phyloP scores from a whole-genome alignment of 2,329 filamentous ascomycete species.

The Elsinoe arachidis region DNA sequence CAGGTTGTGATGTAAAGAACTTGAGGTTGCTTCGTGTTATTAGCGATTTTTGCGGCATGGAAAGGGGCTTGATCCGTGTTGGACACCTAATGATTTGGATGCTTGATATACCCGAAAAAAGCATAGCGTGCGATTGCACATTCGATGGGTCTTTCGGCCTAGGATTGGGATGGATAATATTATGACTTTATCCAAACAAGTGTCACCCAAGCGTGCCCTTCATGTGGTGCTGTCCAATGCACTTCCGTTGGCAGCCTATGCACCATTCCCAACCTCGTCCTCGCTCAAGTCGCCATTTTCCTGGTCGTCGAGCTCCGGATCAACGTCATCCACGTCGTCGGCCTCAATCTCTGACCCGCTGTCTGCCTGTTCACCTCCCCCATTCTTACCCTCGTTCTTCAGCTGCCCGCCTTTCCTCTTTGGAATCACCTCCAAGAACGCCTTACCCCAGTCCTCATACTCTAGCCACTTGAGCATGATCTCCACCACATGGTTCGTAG shows the following conservation, averaged over 20 bases:
- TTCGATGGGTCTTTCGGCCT: background rate
- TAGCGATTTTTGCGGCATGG: background rate
- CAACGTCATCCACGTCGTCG: slow-evolving; percentile 15
- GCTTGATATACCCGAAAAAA: slow-evolving; percentile 8
- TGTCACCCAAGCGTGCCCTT: background rate
- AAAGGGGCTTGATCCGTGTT: background rate
- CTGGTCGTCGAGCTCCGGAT: slow-evolving; percentile 11
- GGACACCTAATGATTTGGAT: background rate
- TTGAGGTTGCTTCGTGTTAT: background rate
- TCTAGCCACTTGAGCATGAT: slow-evolving; percentile 95
- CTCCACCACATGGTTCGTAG: slow-evolving; percentile 93
- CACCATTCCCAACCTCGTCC: background rate
- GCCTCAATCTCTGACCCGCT: slow-evolving; percentile 14
- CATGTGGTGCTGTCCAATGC: background rate
- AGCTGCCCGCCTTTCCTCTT: slow-evolving; percentile 76
- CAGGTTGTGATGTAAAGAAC: slow-evolving; percentile 12
- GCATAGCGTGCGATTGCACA: background rate
- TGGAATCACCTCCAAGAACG: slow-evolving; percentile 81
- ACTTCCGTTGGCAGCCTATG: background rate
- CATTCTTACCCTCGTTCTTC: slow-evolving; percentile 16
- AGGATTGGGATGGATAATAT: background rate
- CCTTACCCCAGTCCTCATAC: slow-evolving; percentile 79
- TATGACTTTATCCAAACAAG: background rate
- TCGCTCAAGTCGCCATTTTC: slow-evolving; percentile 7
- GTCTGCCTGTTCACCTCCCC: slow-evolving; percentile 10